Base-by-base conservation (phyloP, 768 basidiomycete genomes). In the Kwoniella dendrophila region DNA sequence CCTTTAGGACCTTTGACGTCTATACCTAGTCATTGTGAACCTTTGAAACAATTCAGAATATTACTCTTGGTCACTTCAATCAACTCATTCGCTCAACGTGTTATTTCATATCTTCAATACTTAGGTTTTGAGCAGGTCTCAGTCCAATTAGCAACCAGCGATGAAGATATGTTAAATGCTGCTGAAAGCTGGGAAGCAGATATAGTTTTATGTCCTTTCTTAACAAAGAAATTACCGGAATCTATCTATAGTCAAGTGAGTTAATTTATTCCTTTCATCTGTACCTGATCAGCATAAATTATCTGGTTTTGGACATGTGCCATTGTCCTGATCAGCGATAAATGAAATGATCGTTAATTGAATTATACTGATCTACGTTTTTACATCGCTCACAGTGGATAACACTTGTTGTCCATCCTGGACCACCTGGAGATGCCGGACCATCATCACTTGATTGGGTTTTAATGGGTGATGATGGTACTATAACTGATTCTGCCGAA, bases 361-460 rank as follows among this genome's bases (percentile, higher is more conserved):
- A 10, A 7, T 20, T 51, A 12, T 8, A 30, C 27, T 26, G 16
- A 27, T 40, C 3, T 11, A 36, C 34, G 6, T 40, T 26, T 27
- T 12, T 16, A 20, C 18, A 20, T 14, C 18, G 41, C n/a, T 8
- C 11, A 14, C 52, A 75, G 73, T 71, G 66, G 63, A 69, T 74
- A 29, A 76, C 74, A 2, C 61, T 76, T 0, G 69, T 76, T 22
- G 63, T 76, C 4, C 74, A 76, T 56, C 74, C 74, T 24, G 74
- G 74, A 30, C 72, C 74, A 29, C 74, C 74, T 5, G 74, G 74
- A 11, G 74, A 76, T 59, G 74, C 66, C 16, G 74, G 74, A 1
- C 74, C 74, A 12, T 76, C 74, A 10, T 71, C 74, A 7, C 70
- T 76, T 38, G 74, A 76, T 47, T 76, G 74, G 74, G 69, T 65